Percentiles rank a stretch among this genome's conserved stretches.
Evolutionary conservation across 2,329 filamentous ascomycete species (phyloP).

Genomic region (Sclerotinia borealis): DNA sequence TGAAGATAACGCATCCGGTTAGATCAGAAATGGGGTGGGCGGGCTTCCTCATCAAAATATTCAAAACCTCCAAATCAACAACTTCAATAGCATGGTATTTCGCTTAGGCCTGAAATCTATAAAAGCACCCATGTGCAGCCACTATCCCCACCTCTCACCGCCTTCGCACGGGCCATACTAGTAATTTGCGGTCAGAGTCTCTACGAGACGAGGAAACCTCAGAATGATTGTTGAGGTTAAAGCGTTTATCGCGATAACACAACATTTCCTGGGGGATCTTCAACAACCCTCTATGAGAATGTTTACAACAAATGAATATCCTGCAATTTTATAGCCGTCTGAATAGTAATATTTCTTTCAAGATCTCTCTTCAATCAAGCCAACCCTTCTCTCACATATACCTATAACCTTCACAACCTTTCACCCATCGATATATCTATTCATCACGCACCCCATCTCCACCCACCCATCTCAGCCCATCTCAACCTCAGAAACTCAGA

Average conservation of each 20-base stretch:
- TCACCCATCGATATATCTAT: not conserved
- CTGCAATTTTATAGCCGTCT: not conserved
- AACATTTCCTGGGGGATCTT: not conserved
- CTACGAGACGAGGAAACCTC: too few relatives aligned
- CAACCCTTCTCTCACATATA: not conserved
- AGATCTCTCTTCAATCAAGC: not conserved
- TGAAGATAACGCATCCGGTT: too few relatives aligned
- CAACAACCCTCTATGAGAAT: not conserved
- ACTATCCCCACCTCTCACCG: too few relatives aligned
- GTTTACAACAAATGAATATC: not conserved
- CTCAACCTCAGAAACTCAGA: not conserved
- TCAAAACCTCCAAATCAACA: too few relatives aligned
- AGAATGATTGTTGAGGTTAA: too few relatives aligned
- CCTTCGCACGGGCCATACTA: too few relatives aligned
- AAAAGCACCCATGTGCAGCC: too few relatives aligned
- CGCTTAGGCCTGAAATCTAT: too few relatives aligned
- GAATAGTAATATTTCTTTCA: not conserved
- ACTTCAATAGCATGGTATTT: too few relatives aligned
- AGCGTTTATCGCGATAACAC: constrained; percentile 7
- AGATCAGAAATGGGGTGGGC: too few relatives aligned
- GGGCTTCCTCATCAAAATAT: too few relatives aligned
- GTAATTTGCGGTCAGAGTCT: too few relatives aligned
- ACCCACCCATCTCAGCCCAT: not conserved
- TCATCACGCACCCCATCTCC: not conserved
- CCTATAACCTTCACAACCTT: not conserved